Percentiles rank a stretch among this genome's conserved stretches.
phyloP scores from a whole-genome alignment of 2,329 filamentous ascomycete species.

The Xylariaceae sp. region DNA sequence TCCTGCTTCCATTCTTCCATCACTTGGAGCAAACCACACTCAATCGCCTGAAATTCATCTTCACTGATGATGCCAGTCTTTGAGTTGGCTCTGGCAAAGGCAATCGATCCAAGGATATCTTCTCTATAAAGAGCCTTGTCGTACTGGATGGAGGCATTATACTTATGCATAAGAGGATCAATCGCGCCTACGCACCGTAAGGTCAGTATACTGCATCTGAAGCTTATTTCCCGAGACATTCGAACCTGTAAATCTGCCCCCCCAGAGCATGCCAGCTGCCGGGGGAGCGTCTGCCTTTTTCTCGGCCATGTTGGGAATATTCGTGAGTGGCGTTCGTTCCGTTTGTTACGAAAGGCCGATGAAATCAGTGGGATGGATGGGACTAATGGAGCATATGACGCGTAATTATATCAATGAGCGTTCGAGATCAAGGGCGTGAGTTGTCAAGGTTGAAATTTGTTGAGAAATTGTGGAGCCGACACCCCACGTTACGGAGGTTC shows the following conservation, averaged over 20 bases:
- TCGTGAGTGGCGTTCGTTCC: constrained; percentile 9
- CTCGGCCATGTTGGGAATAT: constrained; percentile 14
- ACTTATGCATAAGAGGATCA: constrained; percentile 80
- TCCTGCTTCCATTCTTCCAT: constrained; percentile 50
- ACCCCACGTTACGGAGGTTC: too few species aligned
- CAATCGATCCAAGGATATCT: constrained; percentile 76
- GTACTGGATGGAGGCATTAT: constrained; percentile 78
- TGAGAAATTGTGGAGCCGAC: too few species aligned
- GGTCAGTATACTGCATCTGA: constrained; percentile 26
- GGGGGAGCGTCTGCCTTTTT: constrained; percentile 16
- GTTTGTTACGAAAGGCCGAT: constrained; percentile 7
- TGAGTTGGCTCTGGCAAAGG: constrained; percentile 75
- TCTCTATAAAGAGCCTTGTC: constrained; percentile 75
- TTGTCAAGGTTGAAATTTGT: too few species aligned
- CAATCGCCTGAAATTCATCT: constrained; percentile 70
- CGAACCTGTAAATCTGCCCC: constrained; percentile 57
- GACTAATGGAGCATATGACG: too few species aligned
- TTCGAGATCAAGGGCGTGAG: too few species aligned
- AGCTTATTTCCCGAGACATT: constrained; percentile 11
- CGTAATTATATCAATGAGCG: too few species aligned
- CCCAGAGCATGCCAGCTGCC: constrained; percentile 50
- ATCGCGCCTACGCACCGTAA: constrained; percentile 57
- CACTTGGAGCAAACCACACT: constrained; percentile 61
- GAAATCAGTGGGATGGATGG: constrained; percentile 12
- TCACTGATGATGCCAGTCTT: constrained; percentile 69